These are phyloP conservation scores for Pyronema omphalodes DNA, from an alignment of 495 filamentous ascomycete species.

Conservation along the genomic window DNA sequence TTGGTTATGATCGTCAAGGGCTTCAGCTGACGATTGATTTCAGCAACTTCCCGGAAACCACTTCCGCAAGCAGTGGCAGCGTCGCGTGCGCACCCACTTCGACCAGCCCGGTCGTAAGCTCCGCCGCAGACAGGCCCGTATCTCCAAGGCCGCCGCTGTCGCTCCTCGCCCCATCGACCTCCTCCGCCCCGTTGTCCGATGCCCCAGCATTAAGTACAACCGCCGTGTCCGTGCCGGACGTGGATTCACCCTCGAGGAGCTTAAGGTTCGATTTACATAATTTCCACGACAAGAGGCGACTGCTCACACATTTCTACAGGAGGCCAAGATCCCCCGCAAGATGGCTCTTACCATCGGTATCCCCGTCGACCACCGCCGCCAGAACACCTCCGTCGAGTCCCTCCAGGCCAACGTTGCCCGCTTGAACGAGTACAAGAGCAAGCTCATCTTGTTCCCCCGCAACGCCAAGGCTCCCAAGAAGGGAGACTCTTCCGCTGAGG, in stretches of 20 bases:
- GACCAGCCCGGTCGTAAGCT: constrained; percentile 97
- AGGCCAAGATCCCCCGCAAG: constrained; percentile 87
- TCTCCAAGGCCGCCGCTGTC: constrained; percentile 77
- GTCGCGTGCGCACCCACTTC: constrained; percentile 94
- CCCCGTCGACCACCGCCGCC: constrained; percentile 84
- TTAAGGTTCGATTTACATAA: constrained; percentile 53
- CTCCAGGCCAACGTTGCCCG: constrained; percentile 86
- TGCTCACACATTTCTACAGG: constrained; percentile 34
- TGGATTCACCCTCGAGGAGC: constrained; percentile 89
- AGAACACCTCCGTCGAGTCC: constrained; percentile 87
- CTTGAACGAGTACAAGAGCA: constrained; percentile 84
- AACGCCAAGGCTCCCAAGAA: constrained; percentile 81
- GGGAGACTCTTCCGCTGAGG: constrained; percentile 70
- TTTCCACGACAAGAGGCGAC: not conserved
- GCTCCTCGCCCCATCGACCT: constrained; percentile 95
- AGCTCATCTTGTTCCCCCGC: constrained; percentile 94
- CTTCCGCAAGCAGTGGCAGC: constrained; percentile 99
- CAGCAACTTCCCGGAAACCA: constrained; percentile 90
- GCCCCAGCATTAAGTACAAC: constrained; percentile 95
- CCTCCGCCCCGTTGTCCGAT: constrained; percentile 85
- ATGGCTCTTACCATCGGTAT: constrained; percentile 91
- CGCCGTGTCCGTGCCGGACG: constrained; percentile 88
- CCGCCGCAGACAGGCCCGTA: constrained; percentile 71
- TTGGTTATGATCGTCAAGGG: not conserved
- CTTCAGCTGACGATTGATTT: not conserved